Percentiles rank a stretch among this genome's conserved stretches.
Conservation (phyloP, 169 alveolate species). For the Eimeria acervulina region DNA sequence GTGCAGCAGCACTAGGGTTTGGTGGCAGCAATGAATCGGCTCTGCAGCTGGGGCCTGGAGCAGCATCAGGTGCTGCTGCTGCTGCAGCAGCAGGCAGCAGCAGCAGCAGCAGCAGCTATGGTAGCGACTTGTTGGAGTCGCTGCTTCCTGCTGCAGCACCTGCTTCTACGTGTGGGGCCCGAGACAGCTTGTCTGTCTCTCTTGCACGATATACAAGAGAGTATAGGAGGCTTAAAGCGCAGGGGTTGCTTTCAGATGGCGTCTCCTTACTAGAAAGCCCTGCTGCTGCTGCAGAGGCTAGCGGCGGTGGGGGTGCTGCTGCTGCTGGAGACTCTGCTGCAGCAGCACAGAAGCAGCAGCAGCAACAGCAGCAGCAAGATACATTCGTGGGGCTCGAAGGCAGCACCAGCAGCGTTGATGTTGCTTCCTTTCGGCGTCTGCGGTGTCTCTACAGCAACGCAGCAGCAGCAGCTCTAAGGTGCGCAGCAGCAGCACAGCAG, state of each 20-base stretch:
- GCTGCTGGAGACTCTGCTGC: neutral
- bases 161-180: neutral
- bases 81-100: constrained; percentile 4
- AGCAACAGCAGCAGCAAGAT: constrained; percentile 47
- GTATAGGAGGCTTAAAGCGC: neutral
- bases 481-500: too few relatives aligned
- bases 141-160: constrained; percentile 54
- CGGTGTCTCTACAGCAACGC: neutral
- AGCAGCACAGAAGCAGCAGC: constrained; percentile 1
- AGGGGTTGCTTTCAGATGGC: constrained; percentile 4
- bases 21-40: neutral
- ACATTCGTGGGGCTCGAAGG: constrained; percentile 2
- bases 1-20: neutral
- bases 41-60: neutral
- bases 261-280: neutral
- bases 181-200: constrained; percentile 17
- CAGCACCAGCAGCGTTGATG: constrained; percentile 61
- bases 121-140: neutral
- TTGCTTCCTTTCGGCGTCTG: constrained; percentile 3
- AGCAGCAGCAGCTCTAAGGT: constrained; percentile 6
- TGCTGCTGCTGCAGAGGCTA: constrained; percentile 24
- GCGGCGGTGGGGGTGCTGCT: neutral
- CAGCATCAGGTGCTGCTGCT: neutral
- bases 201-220: constrained; percentile 3
- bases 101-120: neutral